Conservation (phyloP, 108 stramenopile genomes). For the Skeletonema tropicum region DNA sequence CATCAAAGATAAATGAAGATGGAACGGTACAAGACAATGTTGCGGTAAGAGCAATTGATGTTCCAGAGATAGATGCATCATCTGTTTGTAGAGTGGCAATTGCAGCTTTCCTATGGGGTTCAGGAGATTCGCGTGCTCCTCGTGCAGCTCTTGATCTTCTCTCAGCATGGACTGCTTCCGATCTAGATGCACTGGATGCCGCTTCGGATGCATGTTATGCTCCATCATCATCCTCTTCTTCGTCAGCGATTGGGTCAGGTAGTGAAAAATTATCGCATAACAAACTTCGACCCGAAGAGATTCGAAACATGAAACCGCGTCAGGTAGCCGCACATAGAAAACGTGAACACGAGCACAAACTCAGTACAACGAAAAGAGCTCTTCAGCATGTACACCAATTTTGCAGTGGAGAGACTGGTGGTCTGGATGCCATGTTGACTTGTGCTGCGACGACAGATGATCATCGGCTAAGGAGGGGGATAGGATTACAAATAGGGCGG, state of each 20-base stretch:
- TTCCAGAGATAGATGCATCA: constrained; percentile 47
- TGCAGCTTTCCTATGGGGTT: constrained; percentile 46
- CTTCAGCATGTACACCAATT: constrained; percentile 55
- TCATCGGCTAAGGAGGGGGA: constrained; percentile 52
- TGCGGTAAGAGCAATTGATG: constrained; percentile 4
- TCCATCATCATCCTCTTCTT: constrained; percentile 17
- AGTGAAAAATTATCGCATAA: constrained; percentile 22
- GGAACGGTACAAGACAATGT: constrained; percentile 29
- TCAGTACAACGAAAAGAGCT: constrained; percentile 58
- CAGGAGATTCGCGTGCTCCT: constrained; percentile 34
- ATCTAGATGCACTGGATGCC: constrained; percentile 63
- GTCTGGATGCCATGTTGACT: constrained; percentile 61
- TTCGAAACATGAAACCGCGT: constrained; percentile 66
- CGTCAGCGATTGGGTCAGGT: constrained; percentile 2
- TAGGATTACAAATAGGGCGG: constrained; percentile 44
- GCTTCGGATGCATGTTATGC: constrained; percentile 54
- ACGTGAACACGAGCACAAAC: constrained; percentile 51
- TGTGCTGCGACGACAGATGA: constrained; percentile 51
- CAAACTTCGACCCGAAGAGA: constrained; percentile 46
- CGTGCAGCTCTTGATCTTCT: constrained; percentile 79
- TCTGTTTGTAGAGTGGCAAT: constrained; percentile 46
- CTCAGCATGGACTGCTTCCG: constrained; percentile 74
- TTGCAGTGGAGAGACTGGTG: constrained; percentile 48
- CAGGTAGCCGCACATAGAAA: constrained; percentile 71
- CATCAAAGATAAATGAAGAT: constrained; percentile 44